phyloP scores from a whole-genome alignment of 2,329 filamentous ascomycete species.

The Karstenula rhodostoma region DNA sequence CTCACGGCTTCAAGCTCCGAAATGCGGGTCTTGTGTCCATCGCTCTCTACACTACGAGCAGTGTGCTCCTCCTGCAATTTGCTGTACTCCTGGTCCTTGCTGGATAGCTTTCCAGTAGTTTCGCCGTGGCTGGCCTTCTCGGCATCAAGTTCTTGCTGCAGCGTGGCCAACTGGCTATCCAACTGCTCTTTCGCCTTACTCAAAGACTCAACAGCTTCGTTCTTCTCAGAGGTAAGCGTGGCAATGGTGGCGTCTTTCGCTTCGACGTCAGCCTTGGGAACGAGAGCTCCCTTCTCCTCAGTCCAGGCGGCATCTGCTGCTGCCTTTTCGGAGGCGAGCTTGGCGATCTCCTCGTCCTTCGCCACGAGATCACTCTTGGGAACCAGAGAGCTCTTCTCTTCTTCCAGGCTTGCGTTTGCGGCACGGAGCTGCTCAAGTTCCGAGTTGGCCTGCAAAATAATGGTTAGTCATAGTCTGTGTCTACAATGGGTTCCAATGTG shows the following conservation, averaged over 20 bases:
- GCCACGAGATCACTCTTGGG: background rate
- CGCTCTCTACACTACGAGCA: constrained; percentile 28
- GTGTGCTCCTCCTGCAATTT: constrained; percentile 31
- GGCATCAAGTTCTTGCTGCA: constrained; percentile 38
- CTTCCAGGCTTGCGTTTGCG: constrained; percentile 21
- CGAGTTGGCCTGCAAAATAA: constrained; percentile 18
- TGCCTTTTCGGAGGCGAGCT: constrained; percentile 13
- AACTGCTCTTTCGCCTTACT: constrained; percentile 20
- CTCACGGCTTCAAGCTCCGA: constrained; percentile 34
- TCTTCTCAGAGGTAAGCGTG: constrained; percentile 18
- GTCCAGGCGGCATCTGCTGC: constrained; percentile 22
- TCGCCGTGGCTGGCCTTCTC: constrained; percentile 29
- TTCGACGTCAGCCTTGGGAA: constrained; percentile 38
- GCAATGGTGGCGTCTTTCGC: constrained; percentile 26
- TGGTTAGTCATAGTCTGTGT: background rate
- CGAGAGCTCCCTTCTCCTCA: constrained; percentile 17
- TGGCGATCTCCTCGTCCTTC: background rate
- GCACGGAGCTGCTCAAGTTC: constrained; percentile 33
- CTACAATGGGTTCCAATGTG: background rate
- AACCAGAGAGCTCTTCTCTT: constrained; percentile 16
- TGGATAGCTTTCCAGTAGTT: constrained; percentile 25
- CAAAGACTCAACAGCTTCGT: constrained; percentile 19
- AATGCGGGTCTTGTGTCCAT: constrained; percentile 35
- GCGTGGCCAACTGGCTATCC: constrained; percentile 15
- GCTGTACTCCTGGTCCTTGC: constrained; percentile 29